A percentile compares a stretch with the other conserved stretches of the same genome.
phyloP scores from a whole-genome alignment of 1,284 basidiomycete species.

The Rhodotorula mucilaginosa region DNA sequence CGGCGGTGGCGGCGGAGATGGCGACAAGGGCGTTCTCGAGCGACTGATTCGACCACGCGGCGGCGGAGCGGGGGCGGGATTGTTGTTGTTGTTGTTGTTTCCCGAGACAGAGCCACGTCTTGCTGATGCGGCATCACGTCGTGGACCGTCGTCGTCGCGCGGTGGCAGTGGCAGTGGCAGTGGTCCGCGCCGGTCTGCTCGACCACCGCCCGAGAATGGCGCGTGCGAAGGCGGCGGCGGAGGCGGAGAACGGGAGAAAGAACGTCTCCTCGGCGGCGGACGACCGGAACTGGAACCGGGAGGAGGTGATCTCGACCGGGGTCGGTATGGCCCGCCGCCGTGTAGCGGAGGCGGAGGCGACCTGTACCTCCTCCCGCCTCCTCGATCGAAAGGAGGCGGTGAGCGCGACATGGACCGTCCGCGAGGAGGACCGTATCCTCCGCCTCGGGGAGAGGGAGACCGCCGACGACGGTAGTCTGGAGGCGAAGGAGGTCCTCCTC shows the following conservation, averaged over 20 bases:
- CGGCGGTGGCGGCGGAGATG: slow-evolving; percentile 5
- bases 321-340: too few relatives aligned
- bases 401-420: slow-evolving; percentile 8
- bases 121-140: neutral
- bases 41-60: neutral
- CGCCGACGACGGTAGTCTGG: slow-evolving; percentile 8
- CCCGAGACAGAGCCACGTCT: neutral
- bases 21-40: slow-evolving; percentile 11
- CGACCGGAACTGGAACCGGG: too few relatives aligned
- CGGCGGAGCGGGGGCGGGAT: neutral
- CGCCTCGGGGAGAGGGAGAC: neutral
- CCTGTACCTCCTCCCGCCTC: neutral
- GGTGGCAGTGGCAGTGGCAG: neutral
- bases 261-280: neutral
- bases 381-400: neutral
- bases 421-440: slow-evolving; percentile 4
- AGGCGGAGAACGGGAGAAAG: slow-evolving; percentile 8
- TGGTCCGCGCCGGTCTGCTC: neutral
- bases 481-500: slow-evolving; percentile 7
- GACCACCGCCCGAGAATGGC: neutral
- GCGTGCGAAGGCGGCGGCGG: slow-evolving; percentile 13
- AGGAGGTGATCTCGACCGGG: too few relatives aligned
- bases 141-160: slow-evolving; percentile 6
- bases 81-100: neutral
- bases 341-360: neutral